Percentiles rank a stretch among this genome's conserved stretches.
phyloP scores from a whole-genome alignment of 192 early-diverging fungal species.

The Backusella parvicylindrica region DNA sequence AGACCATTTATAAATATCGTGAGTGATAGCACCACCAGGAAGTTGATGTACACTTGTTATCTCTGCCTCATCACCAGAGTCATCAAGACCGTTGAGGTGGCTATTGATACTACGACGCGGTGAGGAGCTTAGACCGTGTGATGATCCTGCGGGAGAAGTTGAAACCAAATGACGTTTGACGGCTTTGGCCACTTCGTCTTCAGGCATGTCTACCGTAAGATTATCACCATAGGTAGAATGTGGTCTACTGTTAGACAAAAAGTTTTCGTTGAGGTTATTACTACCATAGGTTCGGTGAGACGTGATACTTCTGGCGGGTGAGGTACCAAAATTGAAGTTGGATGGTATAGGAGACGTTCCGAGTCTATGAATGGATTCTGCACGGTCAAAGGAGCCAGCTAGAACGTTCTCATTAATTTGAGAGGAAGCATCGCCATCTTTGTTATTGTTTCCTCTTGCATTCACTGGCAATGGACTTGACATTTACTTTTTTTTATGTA shows the following conservation, averaged over 20 bases:
- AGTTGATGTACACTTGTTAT: slow-evolving; percentile 45
- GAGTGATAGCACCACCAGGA: slow-evolving; percentile 72
- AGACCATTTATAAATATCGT: slow-evolving; percentile 87
- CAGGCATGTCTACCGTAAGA: slow-evolving; percentile 37
- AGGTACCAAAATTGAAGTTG: slow-evolving; percentile 9
- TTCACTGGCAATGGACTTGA: slow-evolving; percentile 17
- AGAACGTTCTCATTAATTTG: slow-evolving; percentile 2
- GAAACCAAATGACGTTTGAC: slow-evolving; percentile 69
- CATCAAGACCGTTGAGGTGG: background rate
- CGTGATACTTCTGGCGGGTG: background rate
- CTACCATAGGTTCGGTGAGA: slow-evolving; percentile 15
- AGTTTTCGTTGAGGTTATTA: background rate
- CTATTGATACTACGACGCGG: slow-evolving; percentile 5
- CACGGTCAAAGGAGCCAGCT: slow-evolving; percentile 12
- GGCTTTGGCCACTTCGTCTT: slow-evolving; percentile 54
- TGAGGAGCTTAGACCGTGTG: background rate
- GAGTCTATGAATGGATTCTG: background rate
- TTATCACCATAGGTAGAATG: slow-evolving; percentile 1
- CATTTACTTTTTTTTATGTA: background rate
- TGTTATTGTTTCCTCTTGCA: background rate
- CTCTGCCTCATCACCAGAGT: slow-evolving; percentile 7
- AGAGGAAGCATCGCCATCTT: background rate
- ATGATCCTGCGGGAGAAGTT: slow-evolving; percentile 30
- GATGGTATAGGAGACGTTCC: slow-evolving; percentile 9
- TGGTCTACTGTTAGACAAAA: background rate